Evolutionary conservation across 306 rosid species (phyloP).

Genomic region (Medicago ruthenica): DNA sequence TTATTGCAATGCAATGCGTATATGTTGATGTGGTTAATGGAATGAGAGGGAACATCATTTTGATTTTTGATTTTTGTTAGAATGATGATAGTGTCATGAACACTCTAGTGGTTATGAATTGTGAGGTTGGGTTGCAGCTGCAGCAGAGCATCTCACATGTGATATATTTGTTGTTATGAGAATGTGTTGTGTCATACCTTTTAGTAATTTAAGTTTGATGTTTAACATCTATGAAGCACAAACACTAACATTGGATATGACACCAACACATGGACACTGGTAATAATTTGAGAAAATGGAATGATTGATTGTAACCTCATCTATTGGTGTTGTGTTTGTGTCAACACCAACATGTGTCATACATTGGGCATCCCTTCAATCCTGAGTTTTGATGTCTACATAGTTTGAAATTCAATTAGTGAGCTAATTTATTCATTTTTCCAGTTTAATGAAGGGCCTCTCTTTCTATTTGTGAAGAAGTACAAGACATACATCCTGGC

Average conservation of each 20-base stretch:
- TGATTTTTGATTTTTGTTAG: too few relatives aligned
- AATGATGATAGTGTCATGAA: too few relatives aligned
- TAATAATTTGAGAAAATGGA: too few relatives aligned
- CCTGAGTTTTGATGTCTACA: not conserved
- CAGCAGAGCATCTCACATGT: too few relatives aligned
- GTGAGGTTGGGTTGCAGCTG: too few relatives aligned
- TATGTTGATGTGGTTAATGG: too few relatives aligned
- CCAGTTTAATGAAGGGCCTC: slow-evolving; percentile 97
- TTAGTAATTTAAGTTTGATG: not conserved
- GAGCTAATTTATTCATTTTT: slow-evolving; percentile 27
- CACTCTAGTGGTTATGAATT: too few relatives aligned
- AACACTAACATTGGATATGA: not conserved
- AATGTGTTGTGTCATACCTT: too few relatives aligned
- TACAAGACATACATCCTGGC: slow-evolving; percentile 99
- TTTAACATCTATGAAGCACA: not conserved
- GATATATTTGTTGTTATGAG: too few relatives aligned
- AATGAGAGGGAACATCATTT: too few relatives aligned
- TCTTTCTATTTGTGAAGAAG: slow-evolving; percentile 99
- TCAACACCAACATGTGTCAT: not conserved
- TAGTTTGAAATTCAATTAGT: slow-evolving; percentile 20
- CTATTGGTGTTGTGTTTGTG: not conserved
- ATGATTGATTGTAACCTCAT: too few relatives aligned
- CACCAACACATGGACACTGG: not conserved
- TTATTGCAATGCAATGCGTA: too few relatives aligned
- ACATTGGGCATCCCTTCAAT: not conserved